Evolutionary conservation across 2,329 filamentous ascomycete genomes (phyloP).

Genomic region (Huntiella moniliformis): DNA sequence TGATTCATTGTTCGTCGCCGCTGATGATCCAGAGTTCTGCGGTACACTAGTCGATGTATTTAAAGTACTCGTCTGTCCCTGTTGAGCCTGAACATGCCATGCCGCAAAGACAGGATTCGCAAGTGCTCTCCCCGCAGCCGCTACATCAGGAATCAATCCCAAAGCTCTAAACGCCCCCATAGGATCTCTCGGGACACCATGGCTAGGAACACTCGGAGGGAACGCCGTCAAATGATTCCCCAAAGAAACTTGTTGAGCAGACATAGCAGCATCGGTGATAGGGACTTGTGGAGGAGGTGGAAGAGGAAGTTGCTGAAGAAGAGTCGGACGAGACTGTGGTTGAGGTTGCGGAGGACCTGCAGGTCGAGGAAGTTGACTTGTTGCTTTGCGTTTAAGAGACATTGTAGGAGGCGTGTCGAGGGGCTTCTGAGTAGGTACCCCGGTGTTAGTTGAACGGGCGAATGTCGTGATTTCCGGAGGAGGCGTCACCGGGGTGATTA

Average conservation of each 20-base stretch:
- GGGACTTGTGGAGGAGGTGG: conserved; percentile 14
- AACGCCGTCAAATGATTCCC: neutral
- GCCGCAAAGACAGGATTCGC: neutral
- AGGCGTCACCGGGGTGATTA: conserved; percentile 22
- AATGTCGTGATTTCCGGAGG: conserved; percentile 22
- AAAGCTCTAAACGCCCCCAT: conserved; percentile 5
- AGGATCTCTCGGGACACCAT: conserved; percentile 2
- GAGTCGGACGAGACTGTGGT: conserved; percentile 14
- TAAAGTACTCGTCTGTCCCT: neutral
- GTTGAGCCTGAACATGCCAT: neutral
- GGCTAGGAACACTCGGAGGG: neutral
- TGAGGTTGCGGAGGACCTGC: conserved; percentile 11
- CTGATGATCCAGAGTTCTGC: neutral
- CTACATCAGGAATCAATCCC: conserved; percentile 3
- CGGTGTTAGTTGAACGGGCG: neutral
- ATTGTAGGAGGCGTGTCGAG: too few relatives aligned
- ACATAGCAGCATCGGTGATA: neutral
- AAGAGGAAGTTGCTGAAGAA: conserved; percentile 11
- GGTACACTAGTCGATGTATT: neutral
- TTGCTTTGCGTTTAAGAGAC: conserved; percentile 9
- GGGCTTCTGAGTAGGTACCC: neutral
- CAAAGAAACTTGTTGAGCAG: neutral
- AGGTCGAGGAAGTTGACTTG: conserved; percentile 10
- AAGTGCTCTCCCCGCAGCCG: too few relatives aligned
- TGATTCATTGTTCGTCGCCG: neutral